Conservation (phyloP, 495 filamentous ascomycete species). For the Hypomontagnella submonticulosa region DNA sequence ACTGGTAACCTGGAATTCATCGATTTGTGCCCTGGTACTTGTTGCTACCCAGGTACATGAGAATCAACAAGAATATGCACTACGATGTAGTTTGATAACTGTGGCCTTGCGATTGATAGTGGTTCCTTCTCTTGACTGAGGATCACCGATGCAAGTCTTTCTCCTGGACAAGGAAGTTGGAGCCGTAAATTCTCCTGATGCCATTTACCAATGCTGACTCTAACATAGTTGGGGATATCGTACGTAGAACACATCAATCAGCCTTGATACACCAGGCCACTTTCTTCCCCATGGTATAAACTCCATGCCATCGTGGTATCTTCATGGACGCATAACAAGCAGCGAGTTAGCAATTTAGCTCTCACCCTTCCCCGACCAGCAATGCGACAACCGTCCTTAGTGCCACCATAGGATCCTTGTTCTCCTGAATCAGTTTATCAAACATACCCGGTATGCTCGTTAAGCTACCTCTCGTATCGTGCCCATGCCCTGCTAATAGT, state of each 20-base stretch:
- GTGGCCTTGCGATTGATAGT: too few relatives aligned
- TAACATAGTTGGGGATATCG: too few relatives aligned
- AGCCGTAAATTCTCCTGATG: too few relatives aligned
- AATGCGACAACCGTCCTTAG: constrained; percentile 64
- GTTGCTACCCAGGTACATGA: neutral
- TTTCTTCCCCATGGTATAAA: neutral
- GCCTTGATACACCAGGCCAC: too few relatives aligned
- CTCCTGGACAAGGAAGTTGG: too few relatives aligned
- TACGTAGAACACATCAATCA: too few relatives aligned
- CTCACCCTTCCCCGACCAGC: constrained; percentile 53
- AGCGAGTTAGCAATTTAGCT: neutral
- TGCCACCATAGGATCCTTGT: constrained; percentile 62
- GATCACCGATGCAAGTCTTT: too few relatives aligned
- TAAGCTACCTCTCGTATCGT: constrained; percentile 59
- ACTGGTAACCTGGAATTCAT: neutral
- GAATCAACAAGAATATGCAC: constrained; percentile 11
- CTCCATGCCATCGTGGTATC: neutral
- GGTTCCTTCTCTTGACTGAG: too few relatives aligned
- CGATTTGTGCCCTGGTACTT: neutral
- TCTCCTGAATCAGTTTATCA: constrained; percentile 59
- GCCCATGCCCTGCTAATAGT: constrained; percentile 59
- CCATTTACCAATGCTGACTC: too few relatives aligned
- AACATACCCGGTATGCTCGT: constrained; percentile 64
- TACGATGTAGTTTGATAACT: neutral
- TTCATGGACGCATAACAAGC: too few relatives aligned